These are phyloP conservation scores for Leccinum subspadiceum DNA, from an alignment of 1,284 basidiomycete genomes.

Conservation along the genomic window DNA sequence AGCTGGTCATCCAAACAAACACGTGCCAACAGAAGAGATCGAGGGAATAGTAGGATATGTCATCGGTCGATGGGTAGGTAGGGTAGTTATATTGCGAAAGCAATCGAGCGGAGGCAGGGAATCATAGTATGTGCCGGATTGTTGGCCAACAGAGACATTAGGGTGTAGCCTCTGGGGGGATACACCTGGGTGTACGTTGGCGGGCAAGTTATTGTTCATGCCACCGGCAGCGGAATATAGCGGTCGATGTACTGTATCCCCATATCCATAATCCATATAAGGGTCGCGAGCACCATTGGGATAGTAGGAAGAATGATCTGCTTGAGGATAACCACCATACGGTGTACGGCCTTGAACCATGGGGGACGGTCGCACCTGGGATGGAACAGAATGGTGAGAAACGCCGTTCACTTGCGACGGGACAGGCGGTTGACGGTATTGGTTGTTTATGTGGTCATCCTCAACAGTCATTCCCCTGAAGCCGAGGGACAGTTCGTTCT, in stretches of 20 bases:
- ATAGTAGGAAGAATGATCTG: constrained; percentile 60
- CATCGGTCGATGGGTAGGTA: constrained; percentile 47
- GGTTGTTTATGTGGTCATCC: constrained; percentile 47
- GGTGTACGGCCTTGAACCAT: constrained; percentile 47
- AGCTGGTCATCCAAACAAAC: no score
- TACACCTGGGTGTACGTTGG: constrained; percentile 48
- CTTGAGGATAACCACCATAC: constrained; percentile 51
- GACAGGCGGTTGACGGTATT: constrained; percentile 31
- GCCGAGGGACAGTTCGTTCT: constrained; percentile 54
- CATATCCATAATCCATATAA: constrained; percentile 55
- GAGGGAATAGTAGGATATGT: constrained; percentile 52
- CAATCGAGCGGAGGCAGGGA: constrained; percentile 46
- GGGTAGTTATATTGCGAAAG: constrained; percentile 64
- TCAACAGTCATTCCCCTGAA: constrained; percentile 71
- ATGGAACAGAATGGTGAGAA: constrained; percentile 26
- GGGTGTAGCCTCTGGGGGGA: constrained; percentile 46
- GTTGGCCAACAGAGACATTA: constrained; percentile 45
- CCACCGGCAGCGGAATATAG: constrained; percentile 48
- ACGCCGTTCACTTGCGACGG: constrained; percentile 25
- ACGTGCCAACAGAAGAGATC: constrained; percentile 40
- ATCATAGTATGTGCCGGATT: constrained; percentile 60
- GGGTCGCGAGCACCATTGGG: constrained; percentile 43
- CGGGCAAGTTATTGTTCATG: constrained; percentile 41
- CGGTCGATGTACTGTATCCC: constrained; percentile 46
- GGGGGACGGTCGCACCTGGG: constrained; percentile 40